A percentile compares a stretch with the other conserved stretches of the same genome.
Evolutionary conservation across 805 yeast genomes (phyloP).

Genomic region (Myxozyma vanderwaltii): DNA sequence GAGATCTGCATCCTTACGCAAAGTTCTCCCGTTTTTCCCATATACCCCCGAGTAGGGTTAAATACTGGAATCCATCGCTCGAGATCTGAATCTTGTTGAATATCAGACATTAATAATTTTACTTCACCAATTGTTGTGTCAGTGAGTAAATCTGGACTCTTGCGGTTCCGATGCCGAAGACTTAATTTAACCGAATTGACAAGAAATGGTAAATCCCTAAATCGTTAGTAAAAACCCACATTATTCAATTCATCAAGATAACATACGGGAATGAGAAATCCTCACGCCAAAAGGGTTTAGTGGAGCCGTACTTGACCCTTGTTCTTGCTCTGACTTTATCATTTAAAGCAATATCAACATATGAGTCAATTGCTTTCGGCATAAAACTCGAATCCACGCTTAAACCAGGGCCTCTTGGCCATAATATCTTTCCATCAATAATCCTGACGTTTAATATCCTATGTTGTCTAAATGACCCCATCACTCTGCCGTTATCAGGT

Average conservation of each 20-base stretch:
- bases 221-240: slow-evolving; percentile 41
- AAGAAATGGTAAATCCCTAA: slow-evolving; percentile 54
- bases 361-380: slow-evolving; percentile 41
- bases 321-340: slow-evolving; percentile 78
- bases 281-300: slow-evolving; percentile 83
- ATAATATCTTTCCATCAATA: slow-evolving; percentile 26
- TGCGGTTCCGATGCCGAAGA: slow-evolving; percentile 25
- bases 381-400: slow-evolving; percentile 12
- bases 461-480: slow-evolving; percentile 27
- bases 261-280: slow-evolving; percentile 58
- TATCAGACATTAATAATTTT: slow-evolving; percentile 23
- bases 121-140: slow-evolving; percentile 31
- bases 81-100: slow-evolving; percentile 27
- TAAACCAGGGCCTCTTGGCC: slow-evolving; percentile 23
- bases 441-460: slow-evolving; percentile 21
- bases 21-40: slow-evolving; percentile 35
- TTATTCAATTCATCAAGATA: slow-evolving; percentile 35
- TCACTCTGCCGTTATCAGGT: slow-evolving; percentile 26
- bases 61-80: slow-evolving; percentile 39
- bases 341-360: slow-evolving; percentile 75
- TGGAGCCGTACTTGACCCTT: slow-evolving; percentile 55
- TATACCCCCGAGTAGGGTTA: slow-evolving; percentile 20
- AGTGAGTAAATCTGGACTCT: slow-evolving; percentile 10
- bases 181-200: slow-evolving; percentile 29
- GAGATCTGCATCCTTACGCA: slow-evolving; percentile 37